These are phyloP conservation scores for Aspergillus sp. DNA, from an alignment of 2,329 filamentous ascomycete genomes.

Conservation along the genomic window DNA sequence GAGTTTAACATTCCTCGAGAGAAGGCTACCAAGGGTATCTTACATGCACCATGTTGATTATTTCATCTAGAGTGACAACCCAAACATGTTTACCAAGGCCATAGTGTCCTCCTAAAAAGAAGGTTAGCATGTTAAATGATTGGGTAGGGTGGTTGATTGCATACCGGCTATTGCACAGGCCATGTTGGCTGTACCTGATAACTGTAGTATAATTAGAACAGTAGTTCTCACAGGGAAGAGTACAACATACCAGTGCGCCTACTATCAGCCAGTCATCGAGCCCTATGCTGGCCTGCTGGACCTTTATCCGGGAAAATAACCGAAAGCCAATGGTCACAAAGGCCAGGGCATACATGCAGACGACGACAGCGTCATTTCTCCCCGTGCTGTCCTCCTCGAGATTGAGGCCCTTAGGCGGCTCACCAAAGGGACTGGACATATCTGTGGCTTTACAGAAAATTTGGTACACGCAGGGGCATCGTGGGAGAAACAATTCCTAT, in stretches of 20 bases:
- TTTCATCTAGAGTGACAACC: conserved; percentile 15
- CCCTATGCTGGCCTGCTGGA: conserved; percentile 1
- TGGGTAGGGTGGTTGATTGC: neutral
- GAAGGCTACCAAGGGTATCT: neutral
- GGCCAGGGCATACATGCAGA: conserved; percentile 1
- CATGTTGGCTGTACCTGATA: conserved; percentile 4
- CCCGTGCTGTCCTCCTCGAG: neutral
- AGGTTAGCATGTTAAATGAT: neutral
- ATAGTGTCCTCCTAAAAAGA: conserved; percentile 11
- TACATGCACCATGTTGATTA: conserved; percentile 5
- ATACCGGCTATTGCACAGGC: neutral
- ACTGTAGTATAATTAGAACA: neutral
- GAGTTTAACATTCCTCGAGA: neutral
- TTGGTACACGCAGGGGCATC: neutral
- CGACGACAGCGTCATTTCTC: neutral
- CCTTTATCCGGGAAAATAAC: neutral
- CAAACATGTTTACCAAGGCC: conserved; percentile 22
- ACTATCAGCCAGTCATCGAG: conserved; percentile 5
- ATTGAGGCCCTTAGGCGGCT: neutral
- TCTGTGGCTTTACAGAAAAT: neutral
- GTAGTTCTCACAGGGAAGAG: too few species aligned
- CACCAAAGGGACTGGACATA: conserved; percentile 3
- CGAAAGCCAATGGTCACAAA: neutral
- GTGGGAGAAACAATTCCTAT: neutral
- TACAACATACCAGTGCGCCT: neutral